A percentile compares a stretch with the other conserved stretches of the same genome.
Evolutionary conservation across 108 stramenopile species (phyloP).

Genomic region (Fragilaria radians): DNA sequence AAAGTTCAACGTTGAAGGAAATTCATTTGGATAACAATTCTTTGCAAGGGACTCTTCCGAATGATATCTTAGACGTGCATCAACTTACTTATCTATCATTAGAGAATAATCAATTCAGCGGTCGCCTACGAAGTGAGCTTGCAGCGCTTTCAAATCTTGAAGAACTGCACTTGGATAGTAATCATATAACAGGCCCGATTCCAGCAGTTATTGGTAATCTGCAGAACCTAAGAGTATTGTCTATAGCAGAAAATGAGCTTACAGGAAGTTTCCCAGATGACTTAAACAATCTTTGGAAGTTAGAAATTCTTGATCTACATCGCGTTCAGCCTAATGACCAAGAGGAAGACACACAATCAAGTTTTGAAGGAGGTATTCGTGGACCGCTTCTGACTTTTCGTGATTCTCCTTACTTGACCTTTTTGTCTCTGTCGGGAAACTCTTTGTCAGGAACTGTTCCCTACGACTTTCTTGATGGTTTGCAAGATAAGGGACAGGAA

Average conservation of each 20-base stretch:
- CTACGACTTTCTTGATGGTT: constrained; percentile 35
- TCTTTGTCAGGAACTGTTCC: constrained; percentile 43
- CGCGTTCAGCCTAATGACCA: constrained; percentile 9
- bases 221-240: constrained; percentile 16
- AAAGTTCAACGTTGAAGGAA: constrained; percentile 19
- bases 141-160: constrained; percentile 15
- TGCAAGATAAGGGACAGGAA: constrained; percentile 12
- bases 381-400: constrained; percentile 11
- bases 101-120: constrained; percentile 28
- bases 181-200: constrained; percentile 12
- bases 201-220: constrained; percentile 20
- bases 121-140: constrained; percentile 14
- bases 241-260: constrained; percentile 20
- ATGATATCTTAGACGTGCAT: constrained; percentile 21
- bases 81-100: constrained; percentile 25
- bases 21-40: constrained; percentile 6
- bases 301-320: constrained; percentile 36
- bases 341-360: not conserved
- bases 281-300: constrained; percentile 27
- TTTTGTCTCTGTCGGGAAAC: constrained; percentile 31
- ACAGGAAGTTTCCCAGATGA: constrained; percentile 42
- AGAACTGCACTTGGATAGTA: not conserved
- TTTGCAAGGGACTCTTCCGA: constrained; percentile 23
- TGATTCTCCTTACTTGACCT: constrained; percentile 3
- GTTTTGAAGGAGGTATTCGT: not conserved